Conservation (phyloP, 352 stramenopile species). For the Peronospora destructor region DNA sequence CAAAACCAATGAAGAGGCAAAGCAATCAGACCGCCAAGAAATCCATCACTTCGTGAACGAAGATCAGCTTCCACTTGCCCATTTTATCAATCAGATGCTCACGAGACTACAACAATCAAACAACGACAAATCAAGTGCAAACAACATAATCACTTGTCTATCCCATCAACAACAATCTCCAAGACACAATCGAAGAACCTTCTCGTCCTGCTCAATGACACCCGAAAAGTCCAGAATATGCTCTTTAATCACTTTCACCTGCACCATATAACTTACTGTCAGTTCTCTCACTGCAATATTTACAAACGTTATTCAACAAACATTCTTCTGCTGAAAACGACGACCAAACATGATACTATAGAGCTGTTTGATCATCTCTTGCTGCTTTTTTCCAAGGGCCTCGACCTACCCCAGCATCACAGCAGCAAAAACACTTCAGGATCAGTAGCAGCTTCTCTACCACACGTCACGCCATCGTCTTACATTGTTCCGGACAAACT, state of each 20-base stretch:
- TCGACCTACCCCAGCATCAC: constrained; percentile 32
- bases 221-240: constrained; percentile 77
- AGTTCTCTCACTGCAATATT: background rate
- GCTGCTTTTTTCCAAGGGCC: constrained; percentile 62
- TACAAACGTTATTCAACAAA: constrained; percentile 18
- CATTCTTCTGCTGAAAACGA: constrained; percentile 75
- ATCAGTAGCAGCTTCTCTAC: background rate
- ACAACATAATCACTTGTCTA: background rate
- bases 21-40: constrained; percentile 45
- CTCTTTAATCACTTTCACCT: constrained; percentile 77
- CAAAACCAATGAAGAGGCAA: background rate
- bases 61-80: constrained; percentile 57
- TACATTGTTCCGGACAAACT: constrained; percentile 46
- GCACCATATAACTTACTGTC: background rate
- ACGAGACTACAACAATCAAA: constrained; percentile 31
- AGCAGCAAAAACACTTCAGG: background rate
- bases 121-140: background rate
- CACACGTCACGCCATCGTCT: background rate
- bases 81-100: constrained; percentile 59
- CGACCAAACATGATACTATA: constrained; percentile 75
- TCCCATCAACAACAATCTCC: background rate
- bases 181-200: constrained; percentile 26
- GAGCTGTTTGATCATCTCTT: constrained; percentile 68
- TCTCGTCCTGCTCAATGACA: constrained; percentile 51
- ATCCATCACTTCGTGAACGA: constrained; percentile 74